Conservation (phyloP, 441 rosid genomes). For the Corymbia citriodora region DNA sequence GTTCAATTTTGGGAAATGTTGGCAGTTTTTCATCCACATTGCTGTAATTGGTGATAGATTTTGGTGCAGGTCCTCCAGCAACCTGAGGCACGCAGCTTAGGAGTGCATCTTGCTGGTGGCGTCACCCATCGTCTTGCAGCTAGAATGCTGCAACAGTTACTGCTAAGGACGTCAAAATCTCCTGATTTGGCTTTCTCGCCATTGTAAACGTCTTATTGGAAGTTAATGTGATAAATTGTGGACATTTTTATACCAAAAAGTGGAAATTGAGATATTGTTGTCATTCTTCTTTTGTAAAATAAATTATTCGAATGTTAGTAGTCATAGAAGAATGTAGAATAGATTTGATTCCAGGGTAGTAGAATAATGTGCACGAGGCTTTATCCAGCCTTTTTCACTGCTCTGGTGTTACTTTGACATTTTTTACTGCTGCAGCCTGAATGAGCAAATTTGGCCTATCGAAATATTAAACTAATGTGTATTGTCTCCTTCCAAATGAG, state of each 20-base stretch:
- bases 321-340: not conserved
- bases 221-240: slow-evolving; percentile 10
- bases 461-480: not conserved
- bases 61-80: slow-evolving; percentile 75
- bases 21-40: not conserved
- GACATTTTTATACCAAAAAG: not conserved
- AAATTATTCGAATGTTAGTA: not conserved
- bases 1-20: not conserved
- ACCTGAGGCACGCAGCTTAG: slow-evolving; percentile 72
- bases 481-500: not conserved
- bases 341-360: not conserved
- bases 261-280: not conserved
- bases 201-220: not conserved
- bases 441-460: not conserved
- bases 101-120: slow-evolving; percentile 74
- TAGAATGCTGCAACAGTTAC: slow-evolving; percentile 80
- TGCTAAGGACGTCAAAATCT: slow-evolving; percentile 39
- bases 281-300: slow-evolving; percentile 9
- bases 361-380: not conserved
- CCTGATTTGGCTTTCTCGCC: slow-evolving; percentile 34
- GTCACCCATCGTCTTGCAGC: slow-evolving; percentile 88
- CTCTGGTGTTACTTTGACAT: not conserved
- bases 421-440: not conserved
- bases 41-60: not conserved
- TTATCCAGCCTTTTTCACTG: not conserved